Evolutionary conservation across 2,329 filamentous ascomycete genomes (phyloP).

Genomic region (Ascosphaera acerosa): DNA sequence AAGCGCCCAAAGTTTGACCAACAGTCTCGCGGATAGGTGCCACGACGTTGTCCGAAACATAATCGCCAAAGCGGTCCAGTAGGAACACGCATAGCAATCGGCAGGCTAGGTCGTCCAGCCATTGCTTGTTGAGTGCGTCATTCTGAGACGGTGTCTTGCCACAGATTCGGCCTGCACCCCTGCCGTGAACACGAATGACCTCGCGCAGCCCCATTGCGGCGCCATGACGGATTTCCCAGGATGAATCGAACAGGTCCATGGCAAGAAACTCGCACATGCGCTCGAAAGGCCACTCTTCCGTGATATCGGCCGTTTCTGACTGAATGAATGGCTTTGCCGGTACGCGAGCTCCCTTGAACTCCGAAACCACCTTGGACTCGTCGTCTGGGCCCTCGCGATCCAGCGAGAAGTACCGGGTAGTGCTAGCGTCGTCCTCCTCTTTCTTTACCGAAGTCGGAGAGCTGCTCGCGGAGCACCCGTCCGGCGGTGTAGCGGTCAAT

Average conservation of each 20-base stretch:
- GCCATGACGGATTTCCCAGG: conserved; percentile 90
- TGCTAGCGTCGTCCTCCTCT: conserved; percentile 33
- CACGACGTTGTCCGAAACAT: conserved; percentile 90
- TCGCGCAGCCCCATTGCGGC: conserved; percentile 88
- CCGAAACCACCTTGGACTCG: conserved; percentile 72
- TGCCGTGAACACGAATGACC: conserved; percentile 73
- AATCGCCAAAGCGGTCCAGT: conserved; percentile 92
- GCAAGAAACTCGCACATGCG: conserved; percentile 82
- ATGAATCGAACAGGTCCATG: conserved; percentile 74
- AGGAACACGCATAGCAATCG: conserved; percentile 88
- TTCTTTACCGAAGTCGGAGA: conserved; percentile 36
- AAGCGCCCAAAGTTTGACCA: conserved; percentile 74
- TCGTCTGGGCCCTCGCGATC: conserved; percentile 65
- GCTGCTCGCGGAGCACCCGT: conserved; percentile 30
- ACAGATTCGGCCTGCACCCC: conserved; percentile 53
- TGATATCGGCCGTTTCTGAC: conserved; percentile 48
- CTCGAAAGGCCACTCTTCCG: conserved; percentile 80
- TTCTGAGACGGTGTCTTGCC: conserved; percentile 51
- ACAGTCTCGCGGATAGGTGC: conserved; percentile 90
- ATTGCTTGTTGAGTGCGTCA: conserved; percentile 50
- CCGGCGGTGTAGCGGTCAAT: no score
- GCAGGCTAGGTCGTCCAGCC: conserved; percentile 88
- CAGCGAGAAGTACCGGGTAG: conserved; percentile 70
- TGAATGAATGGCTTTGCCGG: conserved; percentile 73
- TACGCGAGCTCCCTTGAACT: conserved; percentile 67